Evolutionary conservation across 768 basidiomycete species (phyloP).

Genomic region (Suillus tomentosus): DNA sequence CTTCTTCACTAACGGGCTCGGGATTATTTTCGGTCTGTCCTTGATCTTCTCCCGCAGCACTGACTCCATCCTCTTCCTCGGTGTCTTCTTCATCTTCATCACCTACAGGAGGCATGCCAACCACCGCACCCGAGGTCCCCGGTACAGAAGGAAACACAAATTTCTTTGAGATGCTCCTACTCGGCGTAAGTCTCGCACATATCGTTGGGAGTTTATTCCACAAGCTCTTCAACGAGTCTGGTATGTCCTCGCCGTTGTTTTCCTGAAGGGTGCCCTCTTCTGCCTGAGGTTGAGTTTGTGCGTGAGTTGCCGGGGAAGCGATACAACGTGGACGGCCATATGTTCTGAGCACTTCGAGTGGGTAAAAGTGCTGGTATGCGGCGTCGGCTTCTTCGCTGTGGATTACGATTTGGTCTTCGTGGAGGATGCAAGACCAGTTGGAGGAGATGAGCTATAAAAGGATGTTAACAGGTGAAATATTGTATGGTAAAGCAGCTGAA

Average conservation of each 20-base stretch:
- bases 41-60: constrained; percentile 4
- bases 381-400: constrained; percentile 71
- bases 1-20: background rate
- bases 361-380: constrained; percentile 72
- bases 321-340: constrained; percentile 28
- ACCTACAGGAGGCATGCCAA: background rate
- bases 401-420: constrained; percentile 67
- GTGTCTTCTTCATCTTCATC: background rate
- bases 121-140: constrained; percentile 8
- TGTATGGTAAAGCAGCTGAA: background rate
- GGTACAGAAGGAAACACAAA: constrained; percentile 49
- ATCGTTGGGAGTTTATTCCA: constrained; percentile 42
- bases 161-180: constrained; percentile 50
- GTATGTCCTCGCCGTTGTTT: constrained; percentile 11
- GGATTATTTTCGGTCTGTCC: background rate
- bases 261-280: constrained; percentile 2
- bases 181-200: constrained; percentile 44
- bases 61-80: constrained; percentile 7
- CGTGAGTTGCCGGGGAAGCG: constrained; percentile 16
- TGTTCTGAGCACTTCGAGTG: constrained; percentile 40
- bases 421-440: constrained; percentile 78
- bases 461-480: constrained; percentile 9
- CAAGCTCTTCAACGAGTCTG: constrained; percentile 9
- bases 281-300: constrained; percentile 10
- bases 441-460: constrained; percentile 56